Base-by-base conservation (phyloP, 1,284 basidiomycete genomes). In the Vanrija humicola region DNA sequence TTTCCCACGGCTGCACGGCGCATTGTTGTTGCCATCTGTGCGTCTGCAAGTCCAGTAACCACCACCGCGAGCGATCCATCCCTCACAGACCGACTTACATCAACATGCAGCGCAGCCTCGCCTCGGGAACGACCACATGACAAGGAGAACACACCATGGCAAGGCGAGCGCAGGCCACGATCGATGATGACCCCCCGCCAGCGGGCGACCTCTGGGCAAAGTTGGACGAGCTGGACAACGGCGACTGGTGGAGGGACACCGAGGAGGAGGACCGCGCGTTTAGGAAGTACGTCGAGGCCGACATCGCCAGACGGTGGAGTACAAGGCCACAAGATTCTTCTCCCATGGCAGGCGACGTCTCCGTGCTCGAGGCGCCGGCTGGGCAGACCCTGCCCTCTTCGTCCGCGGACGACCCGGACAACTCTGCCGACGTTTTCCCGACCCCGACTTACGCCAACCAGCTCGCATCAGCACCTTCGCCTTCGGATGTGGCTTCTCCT, bases 221-320 rank as follows among this genome's bases (percentile, higher is more conserved):
- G 43, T 46, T 56, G n/a, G 55, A 52, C 47, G 46, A 44, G 16
- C 10, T 51, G 12, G 55, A 56, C 38, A 25, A 45, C 38, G 29
- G 38, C 5, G 47, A 44, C 46, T 39, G 25, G 23, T 48, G 42
- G 23, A 23, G 23, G 8, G 53, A 55, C n/a, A 38, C 38, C 14
- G 23, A 43, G 16, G 50, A 52, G 3, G 54, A 59, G 28, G 34
- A 23, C 14, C 34, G 23, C 6, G 48, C 25, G 23, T 59, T 55
- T 47, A 45, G 40, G 34, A 9, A 38, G 18, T 43, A 46, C 7
- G 43, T 52, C n/a, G 19, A 29, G 3, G 12, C 40, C 5, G 46
- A 56, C 23, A 12, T 48, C 4, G 49, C 19, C 9, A 8, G 6
- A 5, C 49, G 40, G 9, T 21, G 46, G 12, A 26, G 3, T 18